Base-by-base conservation (phyloP, 2,329 filamentous ascomycete genomes). In the Cladosporium velox region DNA sequence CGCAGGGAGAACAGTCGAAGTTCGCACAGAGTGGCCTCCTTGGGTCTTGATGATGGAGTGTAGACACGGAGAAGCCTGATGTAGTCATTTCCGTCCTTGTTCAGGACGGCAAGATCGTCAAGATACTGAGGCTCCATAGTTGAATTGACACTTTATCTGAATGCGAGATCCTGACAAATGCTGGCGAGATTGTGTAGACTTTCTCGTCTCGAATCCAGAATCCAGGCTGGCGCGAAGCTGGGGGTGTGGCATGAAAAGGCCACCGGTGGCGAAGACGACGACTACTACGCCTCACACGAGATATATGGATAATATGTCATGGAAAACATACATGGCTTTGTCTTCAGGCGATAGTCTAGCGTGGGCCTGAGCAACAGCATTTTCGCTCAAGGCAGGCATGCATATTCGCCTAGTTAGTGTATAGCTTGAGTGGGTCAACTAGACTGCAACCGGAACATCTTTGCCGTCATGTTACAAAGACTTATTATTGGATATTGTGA, bases 1-100 rank as follows among this genome's bases (percentile, higher is more conserved):
- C n/a, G 6, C n/a, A 58, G 21, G 26, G 55, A 24, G 3, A 58
- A 58, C 7, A 14, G 21, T 26, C 34, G 30, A 12, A 58, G 18
- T 18, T 58, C 55, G 34, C 55, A 58, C 8, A 58, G 32, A 7
- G 55, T 58, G 35, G 55, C n/a, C 18, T 24, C 21, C 10, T 26
- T 18, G n/a, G 28, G 28, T 34, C 52, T 55, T 14, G 54, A 38
- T 8, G 30, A 58, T 3, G 32, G 54, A 1, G 54, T 58, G 34
- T 38, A n/a, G 34, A 58, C 34, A 41, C 55, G 55, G 12, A 58
- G 55, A 38, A 41, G 55, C 34, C 55, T 58, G 34, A 58, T 18
- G 32, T 10, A 58, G 55, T 58, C 55, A 21, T 7, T 8, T 15
- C 55, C 55, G 4, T 26, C 32, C 15, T 28, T 24, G n/a, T 41